phyloP scores from a whole-genome alignment of 2,329 filamentous ascomycete genomes.

The Orbilia oligospora region DNA sequence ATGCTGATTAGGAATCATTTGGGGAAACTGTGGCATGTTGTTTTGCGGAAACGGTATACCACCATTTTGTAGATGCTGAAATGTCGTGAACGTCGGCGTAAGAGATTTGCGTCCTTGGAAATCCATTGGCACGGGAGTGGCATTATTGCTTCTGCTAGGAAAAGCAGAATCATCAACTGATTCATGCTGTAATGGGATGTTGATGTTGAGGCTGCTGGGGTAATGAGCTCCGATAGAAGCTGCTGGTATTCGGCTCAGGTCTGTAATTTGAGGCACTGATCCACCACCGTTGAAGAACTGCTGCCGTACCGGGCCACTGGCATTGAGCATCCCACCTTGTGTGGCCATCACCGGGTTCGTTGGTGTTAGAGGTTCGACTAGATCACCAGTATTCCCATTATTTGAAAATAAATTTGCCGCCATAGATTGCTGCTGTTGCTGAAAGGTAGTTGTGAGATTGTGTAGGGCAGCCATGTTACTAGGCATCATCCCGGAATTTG shows the following conservation, averaged over 20 bases:
- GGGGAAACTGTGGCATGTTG: conserved; percentile 30
- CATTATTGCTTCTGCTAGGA: conserved; percentile 57
- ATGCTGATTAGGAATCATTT: conserved; percentile 31
- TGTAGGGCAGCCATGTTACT: conserved; percentile 20
- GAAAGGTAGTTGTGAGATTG: conserved; percentile 26
- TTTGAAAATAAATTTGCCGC: conserved; percentile 23
- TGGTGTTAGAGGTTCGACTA: conserved; percentile 38
- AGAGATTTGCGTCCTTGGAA: conserved; percentile 52
- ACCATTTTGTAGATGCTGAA: conserved; percentile 31
- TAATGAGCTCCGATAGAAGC: conserved; percentile 48
- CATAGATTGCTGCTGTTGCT: conserved; percentile 38
- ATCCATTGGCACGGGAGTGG: conserved; percentile 52
- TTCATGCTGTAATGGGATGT: conserved; percentile 49
- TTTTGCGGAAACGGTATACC: conserved; percentile 32
- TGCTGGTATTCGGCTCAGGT: conserved; percentile 58
- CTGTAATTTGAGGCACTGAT: conserved; percentile 51
- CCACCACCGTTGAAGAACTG: conserved; percentile 37
- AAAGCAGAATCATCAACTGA: conserved; percentile 46
- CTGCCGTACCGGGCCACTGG: conserved; percentile 2
- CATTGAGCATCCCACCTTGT: conserved; percentile 10
- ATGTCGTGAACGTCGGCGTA: conserved; percentile 49
- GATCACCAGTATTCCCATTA: conserved; percentile 22
- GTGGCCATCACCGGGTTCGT: conserved; percentile 28
- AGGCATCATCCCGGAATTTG: conserved; percentile 40
- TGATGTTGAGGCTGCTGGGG: conserved; percentile 40